Conservation (phyloP, 2,329 filamentous ascomycete genomes). For the Nemania abortiva region DNA sequence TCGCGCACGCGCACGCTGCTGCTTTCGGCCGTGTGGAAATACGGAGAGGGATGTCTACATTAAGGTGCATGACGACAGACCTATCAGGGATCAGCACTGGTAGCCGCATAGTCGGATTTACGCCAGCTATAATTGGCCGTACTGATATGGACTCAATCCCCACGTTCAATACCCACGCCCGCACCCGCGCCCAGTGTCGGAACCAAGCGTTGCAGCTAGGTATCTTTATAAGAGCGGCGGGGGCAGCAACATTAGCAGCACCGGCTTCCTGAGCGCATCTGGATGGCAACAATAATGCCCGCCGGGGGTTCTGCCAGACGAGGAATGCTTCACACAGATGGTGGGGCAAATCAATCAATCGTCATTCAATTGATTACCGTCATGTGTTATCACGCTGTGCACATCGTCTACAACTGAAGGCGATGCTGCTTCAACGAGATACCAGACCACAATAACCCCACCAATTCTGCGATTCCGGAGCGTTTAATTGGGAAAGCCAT, state of each 20-base stretch:
- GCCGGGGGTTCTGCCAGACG: neutral
- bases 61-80: constrained; percentile 45
- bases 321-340: neutral
- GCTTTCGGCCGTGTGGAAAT: constrained; percentile 29
- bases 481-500: neutral
- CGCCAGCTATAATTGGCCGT: constrained; percentile 46
- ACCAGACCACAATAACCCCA: constrained; percentile 27
- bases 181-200: constrained; percentile 41
- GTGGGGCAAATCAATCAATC: constrained; percentile 12
- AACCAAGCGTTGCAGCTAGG: constrained; percentile 19
- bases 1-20: constrained; percentile 10
- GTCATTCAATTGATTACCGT: constrained; percentile 5
- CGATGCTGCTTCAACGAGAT: constrained; percentile 2
- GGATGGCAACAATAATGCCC: neutral
- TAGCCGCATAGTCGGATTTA: constrained; percentile 51
- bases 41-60: constrained; percentile 33
- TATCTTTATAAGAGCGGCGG: constrained; percentile 18
- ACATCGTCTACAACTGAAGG: neutral
- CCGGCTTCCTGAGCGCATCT: constrained; percentile 12
- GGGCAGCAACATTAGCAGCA: constrained; percentile 12
- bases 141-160: constrained; percentile 45
- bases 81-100: constrained; percentile 47
- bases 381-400: constrained; percentile 1
- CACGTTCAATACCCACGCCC: constrained; percentile 33
- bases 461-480: constrained; percentile 34